Evolutionary conservation across 306 rosid genomes (phyloP), one percentile per base, ranked within the genome.

Genomic region (Betula pendula): DNA sequence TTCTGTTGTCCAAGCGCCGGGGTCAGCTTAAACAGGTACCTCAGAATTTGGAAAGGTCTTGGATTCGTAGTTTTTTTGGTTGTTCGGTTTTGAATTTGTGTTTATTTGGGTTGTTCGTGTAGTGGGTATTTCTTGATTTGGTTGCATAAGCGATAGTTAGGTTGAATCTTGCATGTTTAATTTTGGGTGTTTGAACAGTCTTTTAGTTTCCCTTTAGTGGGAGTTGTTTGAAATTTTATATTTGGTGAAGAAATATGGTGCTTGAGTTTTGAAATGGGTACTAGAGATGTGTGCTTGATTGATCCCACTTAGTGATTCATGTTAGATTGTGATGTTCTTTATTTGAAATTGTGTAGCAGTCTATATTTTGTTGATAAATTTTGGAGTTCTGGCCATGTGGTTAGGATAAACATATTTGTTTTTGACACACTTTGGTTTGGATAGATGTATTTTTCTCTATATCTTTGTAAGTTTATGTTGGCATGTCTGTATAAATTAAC

Each of bases 11-110:
- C 6, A 94, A 94, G 77, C 97, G 98, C 66, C 97, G 97, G 24
- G 98, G 97, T 72, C 97, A 91, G 86, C 97, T 94, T 35, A 91
- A 94, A 87, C 98, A 91, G 97, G 98, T 88, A 75, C 31, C n/a
- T 16, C 33, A 20, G n/a, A 24, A 45, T 24, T 3, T 77, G 25
- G 35, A 45, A 14, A 3, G 69, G 16, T 7, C 45, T 69, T 70
- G 14, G n/a, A 9, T 47, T 35, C 44, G 52, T 1, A 8, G 33
- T 15, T 71, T 9, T 19, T 15, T 19, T n/a, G 19, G 2, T 19
- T 66, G 48, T 5, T 66, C 38, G 6, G 70, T 22, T 35, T 38
- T 66, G 9, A 38, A 38, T 63, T 8, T 66, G 27, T 66, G 70
- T 66, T 11, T 20, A 8, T 65, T 38, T 38, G 43, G 68, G 20